Conservation (phyloP, 352 stramenopile species). For the Aphanomyces astaci region DNA sequence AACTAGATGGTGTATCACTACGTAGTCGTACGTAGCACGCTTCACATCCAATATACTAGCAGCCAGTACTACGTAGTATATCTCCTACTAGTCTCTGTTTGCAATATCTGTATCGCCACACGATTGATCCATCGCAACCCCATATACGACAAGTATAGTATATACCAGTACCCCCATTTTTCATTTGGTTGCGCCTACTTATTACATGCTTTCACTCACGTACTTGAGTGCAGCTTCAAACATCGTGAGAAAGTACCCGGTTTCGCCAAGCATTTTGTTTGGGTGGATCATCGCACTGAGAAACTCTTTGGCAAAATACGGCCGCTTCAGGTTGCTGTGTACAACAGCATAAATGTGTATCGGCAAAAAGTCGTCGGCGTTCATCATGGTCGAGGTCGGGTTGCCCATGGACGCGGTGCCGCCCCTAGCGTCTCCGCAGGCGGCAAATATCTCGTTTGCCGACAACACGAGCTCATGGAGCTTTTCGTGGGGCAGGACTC, state of each 20-base stretch:
- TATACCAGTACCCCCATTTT: not conserved
- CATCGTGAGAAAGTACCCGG: slow-evolving; percentile 84
- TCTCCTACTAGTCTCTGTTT: too few species aligned
- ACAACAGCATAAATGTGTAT: slow-evolving; percentile 84
- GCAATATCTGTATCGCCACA: too few species aligned
- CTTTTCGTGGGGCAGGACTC: slow-evolving; percentile 57
- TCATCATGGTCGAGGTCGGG: slow-evolving; percentile 47
- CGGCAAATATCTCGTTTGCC: slow-evolving; percentile 73
- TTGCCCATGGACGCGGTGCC: slow-evolving; percentile 58
- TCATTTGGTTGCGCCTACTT: not conserved
- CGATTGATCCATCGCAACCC: too few species aligned
- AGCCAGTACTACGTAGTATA: too few species aligned
- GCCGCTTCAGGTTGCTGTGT: slow-evolving; percentile 64
- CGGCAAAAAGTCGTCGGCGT: slow-evolving; percentile 74
- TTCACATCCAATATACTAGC: too few species aligned
- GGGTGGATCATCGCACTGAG: slow-evolving; percentile 78
- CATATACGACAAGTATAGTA: too few species aligned
- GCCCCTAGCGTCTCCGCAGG: slow-evolving; percentile 65
- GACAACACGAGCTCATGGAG: slow-evolving; percentile 73
- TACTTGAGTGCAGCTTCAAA: slow-evolving; percentile 84
- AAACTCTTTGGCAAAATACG: slow-evolving; percentile 62
- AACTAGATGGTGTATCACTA: too few species aligned
- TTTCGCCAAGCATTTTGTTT: slow-evolving; percentile 70
- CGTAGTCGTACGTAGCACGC: too few species aligned
- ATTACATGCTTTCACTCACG: slow-evolving; percentile 43